phyloP scores from a whole-genome alignment of 2,329 filamentous ascomycete genomes.

The Aphanocladium album region DNA sequence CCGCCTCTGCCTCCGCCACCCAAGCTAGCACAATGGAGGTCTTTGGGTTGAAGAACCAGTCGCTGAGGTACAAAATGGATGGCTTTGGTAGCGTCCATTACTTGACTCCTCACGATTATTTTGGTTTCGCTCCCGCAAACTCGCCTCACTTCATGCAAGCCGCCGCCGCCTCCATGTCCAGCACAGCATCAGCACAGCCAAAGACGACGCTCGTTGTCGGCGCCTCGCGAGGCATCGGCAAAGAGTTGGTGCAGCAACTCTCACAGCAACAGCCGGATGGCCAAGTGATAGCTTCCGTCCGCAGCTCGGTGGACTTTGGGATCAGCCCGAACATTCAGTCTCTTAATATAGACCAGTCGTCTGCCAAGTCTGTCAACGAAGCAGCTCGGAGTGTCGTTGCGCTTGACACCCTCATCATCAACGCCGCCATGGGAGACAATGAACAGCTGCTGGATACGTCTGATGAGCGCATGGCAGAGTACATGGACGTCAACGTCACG shows the following conservation, averaged over 20 bases:
- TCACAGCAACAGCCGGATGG: neutral
- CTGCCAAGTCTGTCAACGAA: conserved; percentile 7
- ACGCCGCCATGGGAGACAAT: conserved; percentile 8
- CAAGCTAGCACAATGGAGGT: conserved; percentile 13
- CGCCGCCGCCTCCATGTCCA: neutral
- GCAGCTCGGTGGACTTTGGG: neutral
- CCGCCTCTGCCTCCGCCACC: conserved; percentile 7
- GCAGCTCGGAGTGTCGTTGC: neutral
- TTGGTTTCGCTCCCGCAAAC: neutral
- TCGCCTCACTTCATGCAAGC: neutral
- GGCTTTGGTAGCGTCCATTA: conserved; percentile 12
- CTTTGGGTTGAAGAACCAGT: conserved; percentile 14
- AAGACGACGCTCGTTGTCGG: conserved; percentile 12
- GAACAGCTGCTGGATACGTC: conserved; percentile 1
- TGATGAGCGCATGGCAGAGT: conserved; percentile 9
- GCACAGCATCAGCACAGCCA: neutral
- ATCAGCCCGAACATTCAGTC: neutral
- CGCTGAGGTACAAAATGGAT: conserved; percentile 11
- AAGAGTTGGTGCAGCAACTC: conserved; percentile 9
- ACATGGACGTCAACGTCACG: conserved; percentile 10
- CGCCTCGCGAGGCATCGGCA: conserved; percentile 10
- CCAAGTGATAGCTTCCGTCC: conserved; percentile 1
- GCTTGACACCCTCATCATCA: conserved; percentile 14
- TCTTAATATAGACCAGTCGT: conserved; percentile 8
- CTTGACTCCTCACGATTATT: conserved; percentile 5